Base-by-base conservation (phyloP, 2,329 filamentous ascomycete species). In the Penicillium sp. region DNA sequence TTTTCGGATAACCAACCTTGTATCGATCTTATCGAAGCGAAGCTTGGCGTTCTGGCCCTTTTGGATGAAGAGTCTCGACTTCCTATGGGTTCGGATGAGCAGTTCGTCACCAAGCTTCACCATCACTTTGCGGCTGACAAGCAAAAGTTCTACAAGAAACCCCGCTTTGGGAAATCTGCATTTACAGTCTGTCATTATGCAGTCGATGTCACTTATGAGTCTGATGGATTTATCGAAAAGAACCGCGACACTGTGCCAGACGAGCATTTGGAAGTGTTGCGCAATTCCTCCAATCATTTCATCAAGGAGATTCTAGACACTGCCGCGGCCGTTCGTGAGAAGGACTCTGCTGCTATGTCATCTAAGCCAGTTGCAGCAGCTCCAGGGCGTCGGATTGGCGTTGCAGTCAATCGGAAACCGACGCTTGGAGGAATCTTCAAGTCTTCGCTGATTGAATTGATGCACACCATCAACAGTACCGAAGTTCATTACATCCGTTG, bases 111-210 rank as follows among this genome's bases (percentile, higher is more conserved):
- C 49, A 99, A 99, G 77, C 81, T 99, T 44, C 92, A 99, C 74
- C 88, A 95, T 74, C 94, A 97, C 75, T 99, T 92, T 70, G 87
- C 88, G 10, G 83, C 82, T 14, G 89, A 94, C 72, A 97, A 97
- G 80, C 89, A 94, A 74, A 90, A 90, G 69, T 97, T 97, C 73
- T 99, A 95, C 84, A 97, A 97, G 81, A 99, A 97, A 78, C 94
- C 94, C 7, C 85, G 94, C 55, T 99, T 99, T 67, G 94, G 94
- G 65, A 97, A 97, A 77, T 96, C 92, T 14, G 84, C 94, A 1
- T 99, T 99, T 78, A 97, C 94, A 8, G 92, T 99, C 60, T 97
- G 93, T 75, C 95, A 99, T 77, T 99, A 99, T 76, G 94, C 94
- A 50, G 83, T 99, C 54, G 94, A 99, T 69, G 94, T 99, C 66